Evolutionary conservation across 75 land plant species (phyloP), one percentile per base, ranked within the genome.

Genomic region (Selaginella tamariscina): DNA sequence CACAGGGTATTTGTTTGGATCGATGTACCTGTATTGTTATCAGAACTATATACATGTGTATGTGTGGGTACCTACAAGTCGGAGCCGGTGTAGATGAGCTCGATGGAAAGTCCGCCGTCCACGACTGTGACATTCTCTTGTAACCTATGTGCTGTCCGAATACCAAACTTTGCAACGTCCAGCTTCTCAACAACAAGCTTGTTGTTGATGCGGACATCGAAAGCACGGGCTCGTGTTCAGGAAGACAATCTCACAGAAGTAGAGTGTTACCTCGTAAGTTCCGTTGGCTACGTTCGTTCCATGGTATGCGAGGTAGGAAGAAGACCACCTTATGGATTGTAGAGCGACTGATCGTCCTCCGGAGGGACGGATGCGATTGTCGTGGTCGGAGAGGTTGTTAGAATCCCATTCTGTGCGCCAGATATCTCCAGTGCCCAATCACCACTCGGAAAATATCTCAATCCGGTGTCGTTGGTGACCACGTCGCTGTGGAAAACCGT

Each of bases 301-400:
- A 59, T 59, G 62, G 62, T 59, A 59, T 2, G 62, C 62, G 21
- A 59, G 23, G n/a, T 59, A 59, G 62, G 23, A 23, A 59, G 62
- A 59, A 9, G 62, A 59, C 62, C 62, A 59, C 26, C 62, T 59
- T 15, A 39, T 39, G 49, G 49, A 5, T 39, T 39, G 49, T 39
- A 39, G 49, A 39, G 49, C 5, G 49, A 39, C 11, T 5, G 15
- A 39, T 39, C 15, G 49, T 39, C 49, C 49, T 39, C 49, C 11
- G 49, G 49, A 39, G 49, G 49, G 5, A 39, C 49, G 5, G 11
- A 5, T 5, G 11, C 15, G 49, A 39, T 39, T 15, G 49, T n/a
- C n/a, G n/a, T 39, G 5, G 49, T 15, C 15, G 49, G 49, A 15
- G 15, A 39, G n/a, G n/a, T n/a, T 39, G 49, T 39, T 15, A 39